Conservation (phyloP, 1,284 basidiomycete species). For the Ganoderma resinaceum region DNA sequence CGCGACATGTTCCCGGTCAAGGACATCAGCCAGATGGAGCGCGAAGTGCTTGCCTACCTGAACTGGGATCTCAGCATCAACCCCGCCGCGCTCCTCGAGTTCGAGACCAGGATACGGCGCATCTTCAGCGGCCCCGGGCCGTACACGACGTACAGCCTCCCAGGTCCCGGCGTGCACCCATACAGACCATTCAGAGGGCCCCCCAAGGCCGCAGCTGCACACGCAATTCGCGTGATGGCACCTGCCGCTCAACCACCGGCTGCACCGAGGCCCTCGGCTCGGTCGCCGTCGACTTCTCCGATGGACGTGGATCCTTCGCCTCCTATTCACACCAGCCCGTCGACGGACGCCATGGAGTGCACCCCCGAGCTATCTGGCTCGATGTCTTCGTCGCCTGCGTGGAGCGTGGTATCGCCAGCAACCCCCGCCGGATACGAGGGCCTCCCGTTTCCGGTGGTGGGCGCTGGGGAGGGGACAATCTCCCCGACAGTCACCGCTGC, state of each 20-base stretch:
- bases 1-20: neutral
- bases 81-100: neutral
- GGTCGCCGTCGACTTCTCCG: neutral
- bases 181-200: neutral
- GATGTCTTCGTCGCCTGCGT: neutral
- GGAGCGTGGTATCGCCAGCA: neutral
- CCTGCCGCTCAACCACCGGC: neutral
- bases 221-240: no score
- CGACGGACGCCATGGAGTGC: neutral
- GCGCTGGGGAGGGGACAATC: neutral
- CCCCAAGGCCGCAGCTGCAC: no score
- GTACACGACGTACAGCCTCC: slow-evolving; percentile 5
- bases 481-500: no score
- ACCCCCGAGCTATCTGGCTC: neutral
- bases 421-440: neutral
- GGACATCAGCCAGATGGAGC: slow-evolving; percentile 12
- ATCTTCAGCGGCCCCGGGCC: slow-evolving; percentile 5
- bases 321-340: neutral
- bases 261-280: neutral
- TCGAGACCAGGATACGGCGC: neutral
- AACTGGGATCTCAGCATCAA: slow-evolving; percentile 6
- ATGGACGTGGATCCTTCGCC: neutral
- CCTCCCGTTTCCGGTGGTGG: neutral
- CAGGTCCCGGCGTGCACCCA: neutral
- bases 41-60: slow-evolving; percentile 5